phyloP scores from a whole-genome alignment of 2,329 filamentous ascomycete genomes.

The Colletotrichum phormii region DNA sequence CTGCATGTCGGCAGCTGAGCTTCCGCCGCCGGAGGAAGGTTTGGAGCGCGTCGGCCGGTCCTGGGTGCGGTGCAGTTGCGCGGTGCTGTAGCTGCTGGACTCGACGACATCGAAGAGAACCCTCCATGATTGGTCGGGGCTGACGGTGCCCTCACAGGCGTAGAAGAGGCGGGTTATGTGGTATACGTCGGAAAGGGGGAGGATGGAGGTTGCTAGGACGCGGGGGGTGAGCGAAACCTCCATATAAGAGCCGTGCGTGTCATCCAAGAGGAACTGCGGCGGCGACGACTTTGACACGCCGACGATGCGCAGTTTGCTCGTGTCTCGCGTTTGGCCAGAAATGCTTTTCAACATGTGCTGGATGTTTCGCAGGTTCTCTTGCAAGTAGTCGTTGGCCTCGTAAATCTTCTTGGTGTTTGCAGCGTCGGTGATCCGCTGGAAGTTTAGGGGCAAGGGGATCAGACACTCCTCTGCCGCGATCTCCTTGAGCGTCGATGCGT shows the following conservation, averaged over 20 bases:
- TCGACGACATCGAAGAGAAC: slow-evolving; percentile 38
- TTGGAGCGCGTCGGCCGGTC: slow-evolving; percentile 34
- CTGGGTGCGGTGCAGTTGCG: slow-evolving; percentile 16
- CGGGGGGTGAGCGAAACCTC: slow-evolving; percentile 38
- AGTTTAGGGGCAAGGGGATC: slow-evolving; percentile 44
- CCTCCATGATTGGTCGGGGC: slow-evolving; percentile 21
- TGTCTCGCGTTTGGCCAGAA: slow-evolving; percentile 39
- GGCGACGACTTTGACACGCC: slow-evolving; percentile 31
- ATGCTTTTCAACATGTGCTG: slow-evolving; percentile 58
- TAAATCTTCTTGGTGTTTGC: slow-evolving; percentile 36
- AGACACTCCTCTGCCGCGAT: slow-evolving; percentile 56
- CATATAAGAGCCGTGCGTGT: slow-evolving; percentile 28
- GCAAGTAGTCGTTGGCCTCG: slow-evolving; percentile 50
- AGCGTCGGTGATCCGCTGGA: slow-evolving; percentile 37
- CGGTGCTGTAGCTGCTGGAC: slow-evolving; percentile 34
- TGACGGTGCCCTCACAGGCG: slow-evolving; percentile 29
- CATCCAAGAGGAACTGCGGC: slow-evolving; percentile 29
- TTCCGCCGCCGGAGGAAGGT: slow-evolving; percentile 34
- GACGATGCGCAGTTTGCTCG: slow-evolving; percentile 30
- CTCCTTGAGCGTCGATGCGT: slow-evolving; percentile 52
- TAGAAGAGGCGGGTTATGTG: slow-evolving; percentile 47
- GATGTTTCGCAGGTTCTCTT: slow-evolving; percentile 60
- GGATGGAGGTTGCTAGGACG: slow-evolving; percentile 42
- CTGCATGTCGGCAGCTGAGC: slow-evolving; percentile 5
- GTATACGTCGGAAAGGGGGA: slow-evolving; percentile 54